These are phyloP conservation scores for Vitis rotundifolia DNA, from an alignment of 164 flowering plant genomes.

Conservation along the genomic window DNA sequence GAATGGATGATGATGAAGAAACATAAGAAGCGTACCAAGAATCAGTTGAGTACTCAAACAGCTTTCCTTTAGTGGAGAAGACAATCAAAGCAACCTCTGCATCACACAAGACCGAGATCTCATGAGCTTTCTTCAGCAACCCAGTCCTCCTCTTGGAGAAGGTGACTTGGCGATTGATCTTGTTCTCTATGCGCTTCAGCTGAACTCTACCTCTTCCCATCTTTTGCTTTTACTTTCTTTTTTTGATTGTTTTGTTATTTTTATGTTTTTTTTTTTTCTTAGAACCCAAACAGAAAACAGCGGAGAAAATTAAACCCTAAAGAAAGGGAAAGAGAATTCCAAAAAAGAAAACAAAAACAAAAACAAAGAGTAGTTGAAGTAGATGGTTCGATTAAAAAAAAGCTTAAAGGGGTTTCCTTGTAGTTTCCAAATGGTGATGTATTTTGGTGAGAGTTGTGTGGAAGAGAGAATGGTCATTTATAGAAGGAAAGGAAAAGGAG, in stretches of 20 bases:
- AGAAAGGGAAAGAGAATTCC: neutral
- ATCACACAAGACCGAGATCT: constrained; percentile 49
- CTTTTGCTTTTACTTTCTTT: neutral
- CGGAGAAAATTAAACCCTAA: no score
- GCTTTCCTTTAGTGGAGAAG: constrained; percentile 46
- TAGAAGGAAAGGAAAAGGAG: no score
- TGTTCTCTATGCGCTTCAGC: constrained; percentile 48
- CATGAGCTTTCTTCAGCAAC: constrained; percentile 45
- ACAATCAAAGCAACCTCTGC: constrained; percentile 45
- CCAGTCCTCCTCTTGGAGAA: constrained; percentile 44
- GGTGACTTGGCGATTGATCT: constrained; percentile 43
- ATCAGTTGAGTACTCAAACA: constrained; percentile 35
- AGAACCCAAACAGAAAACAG: neutral
- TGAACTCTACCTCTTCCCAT: constrained; percentile 55
- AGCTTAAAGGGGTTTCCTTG: constrained; percentile 10
- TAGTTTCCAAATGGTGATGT: no score
- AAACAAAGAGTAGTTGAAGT: neutral
- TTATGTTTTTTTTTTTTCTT: constrained; percentile 4
- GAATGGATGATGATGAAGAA: neutral
- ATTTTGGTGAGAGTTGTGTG: no score
- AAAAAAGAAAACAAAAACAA: constrained; percentile 6
- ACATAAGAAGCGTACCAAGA: constrained; percentile 23
- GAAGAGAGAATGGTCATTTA: no score
- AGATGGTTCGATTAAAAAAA: neutral
- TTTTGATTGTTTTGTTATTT: neutral